phyloP scores from a whole-genome alignment of 2,329 filamentous ascomycete species.

The Daldinia sp. region DNA sequence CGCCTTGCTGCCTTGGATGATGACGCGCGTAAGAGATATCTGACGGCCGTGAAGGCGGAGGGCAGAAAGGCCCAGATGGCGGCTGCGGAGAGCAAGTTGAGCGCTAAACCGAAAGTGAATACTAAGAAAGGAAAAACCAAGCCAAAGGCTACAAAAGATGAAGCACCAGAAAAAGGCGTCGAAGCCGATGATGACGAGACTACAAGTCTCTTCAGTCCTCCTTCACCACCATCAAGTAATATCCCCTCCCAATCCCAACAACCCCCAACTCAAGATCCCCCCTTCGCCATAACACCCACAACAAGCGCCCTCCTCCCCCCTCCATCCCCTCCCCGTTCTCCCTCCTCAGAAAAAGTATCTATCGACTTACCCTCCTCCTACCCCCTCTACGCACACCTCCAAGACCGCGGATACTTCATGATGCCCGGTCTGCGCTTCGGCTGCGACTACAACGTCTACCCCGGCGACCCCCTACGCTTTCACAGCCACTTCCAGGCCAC shows the following conservation, averaged over 20 bases:
- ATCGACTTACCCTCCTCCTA: slow-evolving; percentile 62
- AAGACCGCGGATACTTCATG: slow-evolving; percentile 82
- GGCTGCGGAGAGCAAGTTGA: slow-evolving; percentile 35
- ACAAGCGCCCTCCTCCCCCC: slow-evolving; percentile 45
- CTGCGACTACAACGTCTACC: slow-evolving; percentile 93
- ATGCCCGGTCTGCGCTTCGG: slow-evolving; percentile 94
- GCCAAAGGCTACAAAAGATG: slow-evolving; percentile 6
- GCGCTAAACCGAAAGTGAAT: slow-evolving; percentile 17
- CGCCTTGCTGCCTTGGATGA: slow-evolving; percentile 67
- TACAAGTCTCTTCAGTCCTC: slow-evolving; percentile 33
- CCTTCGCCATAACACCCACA: slow-evolving; percentile 49
- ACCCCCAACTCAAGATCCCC: slow-evolving; percentile 21
- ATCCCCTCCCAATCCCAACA: background rate
- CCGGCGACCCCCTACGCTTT: slow-evolving; percentile 91
- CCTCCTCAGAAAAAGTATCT: background rate
- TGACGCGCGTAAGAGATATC: slow-evolving; percentile 68
- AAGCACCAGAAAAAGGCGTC: slow-evolving; percentile 17
- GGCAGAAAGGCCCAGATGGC: slow-evolving; percentile 49
- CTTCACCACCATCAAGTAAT: slow-evolving; percentile 15
- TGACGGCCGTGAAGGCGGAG: slow-evolving; percentile 62
- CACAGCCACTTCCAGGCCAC: slow-evolving; percentile 93
- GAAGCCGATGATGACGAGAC: slow-evolving; percentile 23
- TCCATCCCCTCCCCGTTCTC: background rate
- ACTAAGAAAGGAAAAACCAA: slow-evolving; percentile 25
- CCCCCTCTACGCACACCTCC: slow-evolving; percentile 81